Evolutionary conservation across 768 basidiomycete genomes (phyloP).

Genomic region (Pleurotus eryngii): DNA sequence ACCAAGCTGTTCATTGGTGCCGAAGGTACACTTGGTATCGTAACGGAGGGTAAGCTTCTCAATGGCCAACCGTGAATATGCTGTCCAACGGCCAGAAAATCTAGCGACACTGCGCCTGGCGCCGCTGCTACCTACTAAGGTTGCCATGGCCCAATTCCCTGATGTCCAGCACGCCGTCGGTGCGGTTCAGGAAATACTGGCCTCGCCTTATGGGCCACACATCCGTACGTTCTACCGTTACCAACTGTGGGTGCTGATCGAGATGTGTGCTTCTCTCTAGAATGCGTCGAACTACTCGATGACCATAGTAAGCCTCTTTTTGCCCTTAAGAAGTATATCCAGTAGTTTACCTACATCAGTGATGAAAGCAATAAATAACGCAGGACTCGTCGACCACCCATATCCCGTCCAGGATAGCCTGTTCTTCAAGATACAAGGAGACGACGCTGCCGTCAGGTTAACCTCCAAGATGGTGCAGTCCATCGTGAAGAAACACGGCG

Average conservation of each 20-base stretch:
- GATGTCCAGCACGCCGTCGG: constrained; percentile 72
- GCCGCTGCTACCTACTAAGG: constrained; percentile 77
- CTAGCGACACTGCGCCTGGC: constrained; percentile 80
- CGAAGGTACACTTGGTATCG: constrained; percentile 76
- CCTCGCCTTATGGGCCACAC: constrained; percentile 61
- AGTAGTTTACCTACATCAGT: constrained; percentile 33
- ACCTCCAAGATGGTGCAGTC: constrained; percentile 56
- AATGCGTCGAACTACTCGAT: constrained; percentile 88
- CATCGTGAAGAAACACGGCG: constrained; percentile 67
- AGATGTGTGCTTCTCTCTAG: constrained; percentile 29
- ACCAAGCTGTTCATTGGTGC: constrained; percentile 89
- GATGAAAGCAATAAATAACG: constrained; percentile 75
- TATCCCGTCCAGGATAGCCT: constrained; percentile 76
- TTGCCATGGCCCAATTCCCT: constrained; percentile 87
- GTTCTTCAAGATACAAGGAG: constrained; percentile 91
- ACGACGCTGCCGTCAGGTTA: constrained; percentile 51
- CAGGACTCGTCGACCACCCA: constrained; percentile 54
- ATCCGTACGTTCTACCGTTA: constrained; percentile 53
- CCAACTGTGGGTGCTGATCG: not conserved
- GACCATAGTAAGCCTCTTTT: constrained; percentile 49
- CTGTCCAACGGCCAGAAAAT: too few species aligned
- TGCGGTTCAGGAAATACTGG: constrained; percentile 80
- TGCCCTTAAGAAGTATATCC: not conserved
- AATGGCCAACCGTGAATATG: too few species aligned
- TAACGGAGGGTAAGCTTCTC: constrained; percentile 65